phyloP scores from a whole-genome alignment of 1,139 yeast genomes.

The Hansenula anomala region DNA sequence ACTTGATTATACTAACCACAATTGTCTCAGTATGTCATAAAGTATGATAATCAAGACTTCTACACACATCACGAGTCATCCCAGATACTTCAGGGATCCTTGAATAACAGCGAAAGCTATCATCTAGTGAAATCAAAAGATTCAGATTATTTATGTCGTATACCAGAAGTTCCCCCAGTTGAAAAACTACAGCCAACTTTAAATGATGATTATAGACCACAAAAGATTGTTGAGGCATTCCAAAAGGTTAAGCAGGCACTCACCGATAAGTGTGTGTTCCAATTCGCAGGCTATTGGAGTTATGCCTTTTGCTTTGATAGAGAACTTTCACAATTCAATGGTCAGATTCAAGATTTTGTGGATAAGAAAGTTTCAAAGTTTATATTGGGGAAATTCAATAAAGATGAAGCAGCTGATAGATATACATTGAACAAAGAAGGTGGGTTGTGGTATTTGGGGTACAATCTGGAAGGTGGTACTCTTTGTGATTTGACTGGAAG shows the following conservation, averaged over 20 bases:
- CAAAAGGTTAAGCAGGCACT: slow-evolving; percentile 21
- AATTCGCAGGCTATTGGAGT: slow-evolving; percentile 56
- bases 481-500: slow-evolving; percentile 67
- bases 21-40: neutral
- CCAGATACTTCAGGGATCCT: neutral
- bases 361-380: slow-evolving; percentile 22
- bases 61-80: neutral
- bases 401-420: slow-evolving; percentile 18
- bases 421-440: slow-evolving; percentile 27
- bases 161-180: slow-evolving; percentile 9
- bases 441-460: slow-evolving; percentile 43
- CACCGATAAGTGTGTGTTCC: slow-evolving; percentile 29
- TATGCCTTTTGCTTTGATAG: slow-evolving; percentile 54
- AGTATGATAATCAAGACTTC: neutral
- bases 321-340: slow-evolving; percentile 56
- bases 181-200: neutral
- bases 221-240: neutral
- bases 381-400: slow-evolving; percentile 39
- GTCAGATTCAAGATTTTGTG: slow-evolving; percentile 9
- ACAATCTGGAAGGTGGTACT: slow-evolving; percentile 55
- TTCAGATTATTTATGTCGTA: neutral
- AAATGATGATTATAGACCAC: neutral
- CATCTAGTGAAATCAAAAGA: neutral
- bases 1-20: neutral
- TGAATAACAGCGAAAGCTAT: neutral